Base-by-base conservation (phyloP, 495 filamentous ascomycete genomes). In the Hypoxylon rickii region DNA sequence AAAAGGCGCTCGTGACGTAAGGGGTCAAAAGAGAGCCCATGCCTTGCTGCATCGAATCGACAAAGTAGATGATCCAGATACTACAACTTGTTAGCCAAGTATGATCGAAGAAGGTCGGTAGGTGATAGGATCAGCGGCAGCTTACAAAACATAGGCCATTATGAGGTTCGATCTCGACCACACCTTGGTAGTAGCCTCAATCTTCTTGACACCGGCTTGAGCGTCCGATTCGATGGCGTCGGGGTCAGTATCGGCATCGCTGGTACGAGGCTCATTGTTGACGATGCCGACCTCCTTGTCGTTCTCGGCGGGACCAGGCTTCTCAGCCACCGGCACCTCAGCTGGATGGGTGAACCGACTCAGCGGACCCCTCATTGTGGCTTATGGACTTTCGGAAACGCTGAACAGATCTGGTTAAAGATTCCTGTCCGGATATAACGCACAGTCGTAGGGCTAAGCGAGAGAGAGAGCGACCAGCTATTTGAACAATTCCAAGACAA, bases 51-150 rank as follows among this genome's bases (percentile, higher is more conserved):
- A 81, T 67, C 4, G 75, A 69, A 49, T 79, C 73, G 65, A 82
- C 68, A 46, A 81, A 80, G 58, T 75, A 79, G 61, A 83, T 72
- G 55, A 79, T 21, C 75, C 76, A 81, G 49, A 82, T 80, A 6
- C 76, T 81, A 44, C 7, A 36, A 31, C 7, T 45, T 13, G 44
- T 65, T 44, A 66, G 51, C 29, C 18, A 16, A 11, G 22, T n/a
- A 44, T 22, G 36, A 29, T 13, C 12, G 17, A 16, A 6, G 12
- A 5, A 7, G 37, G 2, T n/a, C n/a, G n/a, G 15, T 17, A 3
- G 10, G 16, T 16, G 33, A 13, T 31, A 2, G 10, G 17, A 39
- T n/a, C 21, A n/a, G 17, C 5, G 39, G 29, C 16, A 11, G 47
- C 62, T 42, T 69, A 79, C 77, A 68, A 67, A 41, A 56, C 53